Evolutionary conservation across 306 rosid genomes (phyloP).

Genomic region (Ziziphus jujuba): DNA sequence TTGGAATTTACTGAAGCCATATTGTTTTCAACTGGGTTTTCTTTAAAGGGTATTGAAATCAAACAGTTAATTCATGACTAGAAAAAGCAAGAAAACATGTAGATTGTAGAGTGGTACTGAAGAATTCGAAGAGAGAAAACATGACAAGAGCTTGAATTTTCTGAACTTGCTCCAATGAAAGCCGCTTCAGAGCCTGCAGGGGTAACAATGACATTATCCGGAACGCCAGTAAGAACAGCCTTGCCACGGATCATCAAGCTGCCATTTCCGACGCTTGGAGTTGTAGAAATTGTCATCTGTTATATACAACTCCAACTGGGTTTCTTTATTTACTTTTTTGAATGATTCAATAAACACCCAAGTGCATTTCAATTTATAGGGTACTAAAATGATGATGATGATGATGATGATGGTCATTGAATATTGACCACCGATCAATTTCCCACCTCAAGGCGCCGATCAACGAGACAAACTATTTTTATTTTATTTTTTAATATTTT

Average conservation of each 20-base stretch:
- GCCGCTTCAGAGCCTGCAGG: conserved; percentile 32
- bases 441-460: neutral
- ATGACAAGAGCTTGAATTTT: conserved; percentile 35
- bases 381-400: too few species aligned
- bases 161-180: conserved; percentile 55
- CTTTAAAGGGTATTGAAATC: neutral
- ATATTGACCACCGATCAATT: neutral
- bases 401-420: neutral
- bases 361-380: neutral
- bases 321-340: neutral
- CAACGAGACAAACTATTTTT: neutral
- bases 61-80: neutral
- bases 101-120: conserved; percentile 19
- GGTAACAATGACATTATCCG: conserved; percentile 43
- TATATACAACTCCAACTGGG: neutral
- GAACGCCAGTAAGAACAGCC: conserved; percentile 45
- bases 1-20: too few species aligned
- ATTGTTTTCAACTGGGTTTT: neutral
- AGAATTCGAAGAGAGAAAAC: conserved; percentile 55
- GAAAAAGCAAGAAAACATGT: too few species aligned
- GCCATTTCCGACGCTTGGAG: conserved; percentile 37
- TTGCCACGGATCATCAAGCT: conserved; percentile 41
- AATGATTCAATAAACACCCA: too few species aligned
- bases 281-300: neutral
- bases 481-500: neutral